These are phyloP conservation scores for Endoconidiophora polonica DNA, from an alignment of 2,329 filamentous ascomycete species.

Conservation along the genomic window DNA sequence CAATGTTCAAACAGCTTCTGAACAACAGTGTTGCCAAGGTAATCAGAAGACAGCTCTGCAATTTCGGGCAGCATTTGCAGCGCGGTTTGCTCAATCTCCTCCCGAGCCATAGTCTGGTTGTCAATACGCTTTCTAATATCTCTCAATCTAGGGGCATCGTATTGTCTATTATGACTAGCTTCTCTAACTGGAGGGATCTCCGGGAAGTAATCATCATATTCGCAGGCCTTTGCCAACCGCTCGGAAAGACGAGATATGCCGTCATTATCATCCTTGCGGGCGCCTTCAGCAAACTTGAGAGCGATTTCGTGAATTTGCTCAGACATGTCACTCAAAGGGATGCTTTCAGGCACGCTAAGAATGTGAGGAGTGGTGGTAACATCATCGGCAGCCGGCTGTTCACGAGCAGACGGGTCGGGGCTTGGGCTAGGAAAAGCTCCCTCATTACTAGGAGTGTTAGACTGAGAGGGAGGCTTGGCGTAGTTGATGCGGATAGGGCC, in stretches of 20 bases:
- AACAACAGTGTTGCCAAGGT: conserved; percentile 96
- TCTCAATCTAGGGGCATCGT: conserved; percentile 84
- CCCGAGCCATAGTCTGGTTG: conserved; percentile 70
- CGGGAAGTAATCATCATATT: conserved; percentile 52
- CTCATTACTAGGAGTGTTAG: conserved; percentile 76
- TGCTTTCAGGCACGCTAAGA: conserved; percentile 37
- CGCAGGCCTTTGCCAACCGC: conserved; percentile 61
- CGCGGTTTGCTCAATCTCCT: conserved; percentile 85
- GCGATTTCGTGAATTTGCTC: conserved; percentile 74
- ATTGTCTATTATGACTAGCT: conserved; percentile 71
- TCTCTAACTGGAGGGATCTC: conserved; percentile 86
- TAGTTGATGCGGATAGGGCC: conserved; percentile 93
- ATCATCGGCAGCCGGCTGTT: conserved; percentile 13
- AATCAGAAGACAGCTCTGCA: conserved; percentile 85
- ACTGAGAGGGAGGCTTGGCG: conserved; percentile 83
- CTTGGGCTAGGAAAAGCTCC: conserved; percentile 81
- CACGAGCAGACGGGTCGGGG: conserved; percentile 62
- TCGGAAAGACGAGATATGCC: conserved; percentile 40
- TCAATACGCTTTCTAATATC: conserved; percentile 97
- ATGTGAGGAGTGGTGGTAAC: conserved; percentile 6
- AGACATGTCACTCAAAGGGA: conserved; percentile 61
- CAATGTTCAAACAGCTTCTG: conserved; percentile 97
- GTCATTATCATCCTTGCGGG: conserved; percentile 57
- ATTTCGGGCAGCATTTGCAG: conserved; percentile 93
- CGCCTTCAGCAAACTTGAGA: conserved; percentile 55